Conservation (phyloP, 306 rosid species). For the Clitoria ternatea region DNA sequence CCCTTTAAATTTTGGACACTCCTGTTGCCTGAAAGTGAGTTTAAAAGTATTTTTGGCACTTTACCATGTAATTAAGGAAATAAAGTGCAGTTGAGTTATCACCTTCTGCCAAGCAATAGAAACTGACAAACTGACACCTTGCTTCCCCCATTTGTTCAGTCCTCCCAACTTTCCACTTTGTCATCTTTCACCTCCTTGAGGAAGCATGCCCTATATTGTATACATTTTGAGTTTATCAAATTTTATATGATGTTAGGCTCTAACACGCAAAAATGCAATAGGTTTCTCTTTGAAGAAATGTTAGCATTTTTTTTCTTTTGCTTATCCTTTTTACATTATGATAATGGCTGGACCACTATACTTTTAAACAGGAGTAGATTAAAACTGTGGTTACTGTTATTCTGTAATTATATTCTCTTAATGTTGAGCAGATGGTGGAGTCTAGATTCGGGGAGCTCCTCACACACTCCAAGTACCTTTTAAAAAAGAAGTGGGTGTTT, state of each 20-base stretch:
- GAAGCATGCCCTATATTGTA: background rate
- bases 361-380: background rate
- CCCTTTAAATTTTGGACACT: background rate
- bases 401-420: conserved; percentile 14
- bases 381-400: background rate
- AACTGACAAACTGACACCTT: background rate
- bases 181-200: background rate
- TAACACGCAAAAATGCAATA: background rate
- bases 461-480: conserved; percentile 52
- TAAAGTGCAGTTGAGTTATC: background rate
- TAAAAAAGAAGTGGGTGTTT: conserved; percentile 78
- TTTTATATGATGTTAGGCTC: conserved; percentile 2
- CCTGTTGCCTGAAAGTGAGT: background rate
- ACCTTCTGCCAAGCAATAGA: background rate
- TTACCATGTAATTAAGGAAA: background rate
- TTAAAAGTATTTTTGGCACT: background rate
- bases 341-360: background rate
- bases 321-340: background rate
- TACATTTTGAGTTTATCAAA: background rate
- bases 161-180: background rate
- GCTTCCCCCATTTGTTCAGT: background rate
- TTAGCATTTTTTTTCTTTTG: background rate
- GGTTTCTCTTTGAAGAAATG: background rate
- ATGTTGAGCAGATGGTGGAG: conserved; percentile 70
- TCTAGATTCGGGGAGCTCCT: conserved; percentile 73